A percentile compares a stretch with the other conserved stretches of the same genome.
Evolutionary conservation across 768 basidiomycete genomes (phyloP).

Genomic region (Agrocybe praecox): DNA sequence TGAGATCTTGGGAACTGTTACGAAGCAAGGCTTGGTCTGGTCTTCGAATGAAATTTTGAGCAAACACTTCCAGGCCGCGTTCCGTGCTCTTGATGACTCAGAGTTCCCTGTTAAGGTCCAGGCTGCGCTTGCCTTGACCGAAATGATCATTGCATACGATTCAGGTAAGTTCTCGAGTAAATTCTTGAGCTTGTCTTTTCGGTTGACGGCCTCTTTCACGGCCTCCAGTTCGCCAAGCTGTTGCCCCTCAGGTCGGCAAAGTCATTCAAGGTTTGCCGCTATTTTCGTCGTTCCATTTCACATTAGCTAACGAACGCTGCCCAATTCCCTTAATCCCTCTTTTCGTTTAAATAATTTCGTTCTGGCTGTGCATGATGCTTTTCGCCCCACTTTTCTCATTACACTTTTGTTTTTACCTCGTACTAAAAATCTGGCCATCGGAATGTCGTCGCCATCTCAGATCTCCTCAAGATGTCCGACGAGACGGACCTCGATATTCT

Average conservation of each 20-base stretch:
- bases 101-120: conserved; percentile 86
- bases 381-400: conserved; percentile 4
- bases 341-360: not conserved
- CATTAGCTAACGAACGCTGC: not conserved
- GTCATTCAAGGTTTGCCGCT: conserved; percentile 73
- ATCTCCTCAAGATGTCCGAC: conserved; percentile 87
- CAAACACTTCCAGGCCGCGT: conserved; percentile 64
- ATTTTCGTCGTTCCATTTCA: too few relatives aligned
- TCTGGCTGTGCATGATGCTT: not conserved
- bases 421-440: not conserved
- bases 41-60: conserved; percentile 72
- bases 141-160: conserved; percentile 67
- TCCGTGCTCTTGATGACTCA: conserved; percentile 70
- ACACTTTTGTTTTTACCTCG: not conserved
- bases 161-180: conserved; percentile 46
- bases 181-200: not conserved
- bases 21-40: conserved; percentile 72
- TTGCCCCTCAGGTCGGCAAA: conserved; percentile 80
- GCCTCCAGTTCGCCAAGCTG: conserved; percentile 59
- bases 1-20: conserved; percentile 77
- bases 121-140: conserved; percentile 78
- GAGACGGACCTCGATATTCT: conserved; percentile 89
- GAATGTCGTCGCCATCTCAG: conserved; percentile 35
- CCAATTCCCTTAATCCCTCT: not conserved
- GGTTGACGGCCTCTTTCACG: conserved; percentile 3